Evolutionary conservation across 345 rosid species (phyloP), one percentile per base, ranked within the genome.

Genomic region (Eutrema yunnanense): DNA sequence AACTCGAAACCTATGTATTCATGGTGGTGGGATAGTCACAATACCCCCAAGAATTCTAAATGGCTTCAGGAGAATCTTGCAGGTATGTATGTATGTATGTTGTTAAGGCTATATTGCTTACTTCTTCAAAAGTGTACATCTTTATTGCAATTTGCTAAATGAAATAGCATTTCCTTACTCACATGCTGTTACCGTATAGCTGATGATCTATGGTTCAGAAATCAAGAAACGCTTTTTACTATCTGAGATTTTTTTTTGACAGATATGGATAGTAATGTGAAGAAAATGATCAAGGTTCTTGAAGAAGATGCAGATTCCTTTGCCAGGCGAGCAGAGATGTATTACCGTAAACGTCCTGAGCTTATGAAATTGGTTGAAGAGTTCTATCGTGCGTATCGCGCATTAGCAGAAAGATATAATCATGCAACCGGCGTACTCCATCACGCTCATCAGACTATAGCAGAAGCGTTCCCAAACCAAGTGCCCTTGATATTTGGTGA

Each of bases 21-120:
- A 6, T 95, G 99, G 99, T 95, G 96, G 99, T 95, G 99, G 99
- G 90, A 92, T 79, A 92, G 99, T 86, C 97, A 95, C 81, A 85
- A 89, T 53, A 86, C 89, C 77, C 99, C 97, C 1, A 95, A 90
- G 59, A 87, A 90, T 79, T 95, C 99, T 8, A 95, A 87, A 85
- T 95, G 99, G 99, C 96, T 95, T 69, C 87, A 85, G 72, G 96
- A 89, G 65, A 95, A 92, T 85, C 96, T 95, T 56, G 83, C 97
- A 65, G 97, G 99, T 94, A 80, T 14, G 4, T 57, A 8, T 14
- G 4, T 57, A 8, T 40, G 9, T 57, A 8, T 40, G 9, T 46
- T 30, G 44, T 29, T 30, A 37, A 60, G 9, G 30, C 27, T 38
- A 34, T 22, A 1, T 22, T 19, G 22, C 22, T 2, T 22, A 22